Conservation (phyloP, 768 basidiomycete species). For the Suillus decipiens region DNA sequence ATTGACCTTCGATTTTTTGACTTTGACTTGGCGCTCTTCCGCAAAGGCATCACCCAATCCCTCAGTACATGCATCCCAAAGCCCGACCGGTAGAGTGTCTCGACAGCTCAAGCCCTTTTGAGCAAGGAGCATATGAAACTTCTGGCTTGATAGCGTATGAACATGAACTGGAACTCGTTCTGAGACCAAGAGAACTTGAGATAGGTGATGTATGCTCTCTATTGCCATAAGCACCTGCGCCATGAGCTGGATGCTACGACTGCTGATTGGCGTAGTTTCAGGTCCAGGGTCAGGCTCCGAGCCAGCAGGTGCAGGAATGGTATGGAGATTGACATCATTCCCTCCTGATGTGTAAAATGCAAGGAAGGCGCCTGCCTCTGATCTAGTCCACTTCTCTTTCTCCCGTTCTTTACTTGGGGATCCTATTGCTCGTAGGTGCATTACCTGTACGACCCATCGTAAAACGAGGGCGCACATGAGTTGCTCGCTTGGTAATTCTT, state of each 20-base stretch:
- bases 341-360: constrained; percentile 41
- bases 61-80: constrained; percentile 50
- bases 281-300: constrained; percentile 10
- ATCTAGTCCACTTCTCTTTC: constrained; percentile 67
- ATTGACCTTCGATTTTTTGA: constrained; percentile 35
- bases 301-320: constrained; percentile 15
- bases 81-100: constrained; percentile 28
- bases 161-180: constrained; percentile 47
- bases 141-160: constrained; percentile 56
- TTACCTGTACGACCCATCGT: constrained; percentile 58
- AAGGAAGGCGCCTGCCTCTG: constrained; percentile 63
- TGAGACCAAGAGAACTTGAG: constrained; percentile 60
- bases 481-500: constrained; percentile 45
- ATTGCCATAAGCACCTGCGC: constrained; percentile 64
- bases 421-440: constrained; percentile 55
- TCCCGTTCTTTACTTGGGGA: constrained; percentile 56
- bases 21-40: constrained; percentile 48
- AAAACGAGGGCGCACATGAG: constrained; percentile 56
- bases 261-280: constrained; percentile 37
- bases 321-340: constrained; percentile 10
- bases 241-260: constrained; percentile 66
- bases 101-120: constrained; percentile 23
- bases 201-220: constrained; percentile 60
- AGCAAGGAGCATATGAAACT: constrained; percentile 58
- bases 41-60: constrained; percentile 52